A percentile compares a stretch with the other conserved stretches of the same genome.
phyloP scores from a whole-genome alignment of 2,329 filamentous ascomycete species.

The Pestalotiopsis sp. region DNA sequence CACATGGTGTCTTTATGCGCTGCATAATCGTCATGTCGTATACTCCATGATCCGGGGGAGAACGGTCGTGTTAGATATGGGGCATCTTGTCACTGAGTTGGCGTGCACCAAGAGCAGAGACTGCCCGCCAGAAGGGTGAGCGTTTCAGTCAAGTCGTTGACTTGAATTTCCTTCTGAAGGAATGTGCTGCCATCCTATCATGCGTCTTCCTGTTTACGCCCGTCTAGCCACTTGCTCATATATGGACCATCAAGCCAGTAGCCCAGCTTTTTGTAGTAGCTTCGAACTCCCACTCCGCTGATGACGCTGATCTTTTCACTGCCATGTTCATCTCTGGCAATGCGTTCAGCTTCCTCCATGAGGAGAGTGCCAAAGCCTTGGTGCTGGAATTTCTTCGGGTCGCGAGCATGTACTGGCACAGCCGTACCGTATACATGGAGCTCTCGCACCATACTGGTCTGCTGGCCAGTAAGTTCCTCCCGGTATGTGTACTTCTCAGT shows the following conservation, averaged over 20 bases:
- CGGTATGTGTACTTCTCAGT: conserved; percentile 90
- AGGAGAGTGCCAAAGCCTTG: conserved; percentile 93
- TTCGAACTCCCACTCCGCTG: conserved; percentile 93
- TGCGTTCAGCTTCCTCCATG: conserved; percentile 97
- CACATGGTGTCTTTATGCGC: too few relatives aligned
- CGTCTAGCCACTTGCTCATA: conserved; percentile 67
- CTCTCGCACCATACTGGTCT: conserved; percentile 88
- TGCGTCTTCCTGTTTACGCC: conserved; percentile 29
- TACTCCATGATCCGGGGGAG: too few relatives aligned
- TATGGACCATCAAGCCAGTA: conserved; percentile 94
- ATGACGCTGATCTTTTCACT: conserved; percentile 96
- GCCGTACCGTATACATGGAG: conserved; percentile 96
- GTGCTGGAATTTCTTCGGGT: conserved; percentile 96
- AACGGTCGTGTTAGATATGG: too few relatives aligned
- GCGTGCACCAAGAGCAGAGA: too few relatives aligned
- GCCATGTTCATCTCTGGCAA: conserved; percentile 90
- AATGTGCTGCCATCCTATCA: background rate
- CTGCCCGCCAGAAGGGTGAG: too few relatives aligned
- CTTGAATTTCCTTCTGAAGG: too few relatives aligned
- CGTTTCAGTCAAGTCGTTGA: too few relatives aligned
- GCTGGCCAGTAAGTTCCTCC: conserved; percentile 80
- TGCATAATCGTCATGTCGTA: too few relatives aligned
- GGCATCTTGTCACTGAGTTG: too few relatives aligned
- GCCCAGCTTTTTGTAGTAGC: conserved; percentile 90
- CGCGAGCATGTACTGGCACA: conserved; percentile 93